phyloP scores from a whole-genome alignment of 441 rosid species.

The Populus tomentosa region DNA sequence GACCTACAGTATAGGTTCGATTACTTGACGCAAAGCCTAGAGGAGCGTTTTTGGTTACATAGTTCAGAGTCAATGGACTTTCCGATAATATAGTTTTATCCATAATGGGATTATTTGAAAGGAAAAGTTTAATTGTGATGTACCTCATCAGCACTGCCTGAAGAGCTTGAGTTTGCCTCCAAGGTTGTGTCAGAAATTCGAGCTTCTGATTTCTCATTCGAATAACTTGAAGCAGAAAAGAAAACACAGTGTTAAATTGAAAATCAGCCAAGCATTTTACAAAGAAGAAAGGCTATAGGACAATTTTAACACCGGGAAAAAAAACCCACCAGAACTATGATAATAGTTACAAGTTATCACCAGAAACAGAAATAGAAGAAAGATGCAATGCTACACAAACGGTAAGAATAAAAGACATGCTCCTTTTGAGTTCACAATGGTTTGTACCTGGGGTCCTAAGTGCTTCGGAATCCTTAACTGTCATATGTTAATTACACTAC shows the following conservation, averaged over 20 bases:
- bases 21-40: too few species aligned
- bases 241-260: not conserved
- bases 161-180: slow-evolving; percentile 32
- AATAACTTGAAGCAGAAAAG: slow-evolving; percentile 44
- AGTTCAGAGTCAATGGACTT: not conserved
- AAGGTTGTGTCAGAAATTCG: slow-evolving; percentile 29
- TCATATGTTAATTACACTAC: too few species aligned
- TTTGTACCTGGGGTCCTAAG: not conserved
- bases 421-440: not conserved
- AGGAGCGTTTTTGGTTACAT: not conserved
- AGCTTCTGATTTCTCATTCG: slow-evolving; percentile 78
- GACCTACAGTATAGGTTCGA: not conserved
- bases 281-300: not conserved
- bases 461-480: not conserved
- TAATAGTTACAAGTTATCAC: not conserved
- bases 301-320: too few species aligned
- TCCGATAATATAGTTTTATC: not conserved
- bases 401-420: not conserved
- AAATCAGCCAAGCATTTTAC: not conserved
- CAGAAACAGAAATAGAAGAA: not conserved
- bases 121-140: not conserved
- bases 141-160: slow-evolving; percentile 40
- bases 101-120: not conserved
- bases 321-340: not conserved
- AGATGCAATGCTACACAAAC: not conserved